Conservation (phyloP, 352 stramenopile genomes). For the Hyaloperonospora brassicae region DNA sequence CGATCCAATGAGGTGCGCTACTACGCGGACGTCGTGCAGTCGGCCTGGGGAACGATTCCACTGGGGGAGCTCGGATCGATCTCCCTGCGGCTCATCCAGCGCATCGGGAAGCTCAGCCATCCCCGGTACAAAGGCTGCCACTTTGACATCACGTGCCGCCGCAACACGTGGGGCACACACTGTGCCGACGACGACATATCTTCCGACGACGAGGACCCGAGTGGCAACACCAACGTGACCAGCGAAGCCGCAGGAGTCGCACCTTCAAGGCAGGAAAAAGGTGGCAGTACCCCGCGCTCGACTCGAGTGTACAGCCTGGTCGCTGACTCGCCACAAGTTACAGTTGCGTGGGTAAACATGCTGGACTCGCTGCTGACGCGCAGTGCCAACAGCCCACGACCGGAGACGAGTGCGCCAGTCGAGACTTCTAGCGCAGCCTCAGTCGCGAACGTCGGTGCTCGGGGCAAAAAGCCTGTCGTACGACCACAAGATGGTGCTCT, state of each 20-base stretch:
- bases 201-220: slow-evolving; percentile 58
- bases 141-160: slow-evolving; percentile 78
- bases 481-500: slow-evolving; percentile 37
- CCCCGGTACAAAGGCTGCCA: slow-evolving; percentile 78
- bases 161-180: slow-evolving; percentile 68
- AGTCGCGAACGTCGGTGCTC: slow-evolving; percentile 16
- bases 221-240: slow-evolving; percentile 18
- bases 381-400: slow-evolving; percentile 69
- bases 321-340: slow-evolving; percentile 64
- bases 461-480: slow-evolving; percentile 24
- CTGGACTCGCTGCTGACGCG: slow-evolving; percentile 61
- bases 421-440: slow-evolving; percentile 8
- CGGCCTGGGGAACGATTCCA: slow-evolving; percentile 65
- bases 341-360: slow-evolving; percentile 64
- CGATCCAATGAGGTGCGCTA: slow-evolving; percentile 71
- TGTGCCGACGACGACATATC: slow-evolving; percentile 77
- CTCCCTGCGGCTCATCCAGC: slow-evolving; percentile 71
- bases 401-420: slow-evolving; percentile 27
- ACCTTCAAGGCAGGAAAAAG: slow-evolving; percentile 33
- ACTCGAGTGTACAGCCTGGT: slow-evolving; percentile 73
- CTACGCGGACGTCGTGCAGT: slow-evolving; percentile 72
- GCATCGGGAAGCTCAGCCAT: slow-evolving; percentile 67
- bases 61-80: slow-evolving; percentile 75
- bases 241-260: slow-evolving; percentile 16
- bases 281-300: slow-evolving; percentile 40